Percentiles rank a stretch among this genome's conserved stretches.
Evolutionary conservation across 2,329 filamentous ascomycete species (phyloP).

Genomic region (Colletotrichum trifolii): DNA sequence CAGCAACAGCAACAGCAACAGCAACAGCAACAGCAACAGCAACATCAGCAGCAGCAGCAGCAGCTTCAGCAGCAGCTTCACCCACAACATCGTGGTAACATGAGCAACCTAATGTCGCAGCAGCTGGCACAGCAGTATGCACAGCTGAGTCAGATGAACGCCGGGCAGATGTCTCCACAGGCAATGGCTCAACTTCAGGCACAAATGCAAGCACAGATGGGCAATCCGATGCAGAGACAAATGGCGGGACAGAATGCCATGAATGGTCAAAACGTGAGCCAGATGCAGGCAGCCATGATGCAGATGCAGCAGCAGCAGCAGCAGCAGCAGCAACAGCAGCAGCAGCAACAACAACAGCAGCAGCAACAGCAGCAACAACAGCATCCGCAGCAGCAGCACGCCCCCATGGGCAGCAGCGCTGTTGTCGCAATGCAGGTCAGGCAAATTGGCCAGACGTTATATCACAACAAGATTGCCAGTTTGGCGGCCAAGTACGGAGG

Average conservation of each 20-base stretch:
- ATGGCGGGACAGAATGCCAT: constrained; percentile 53
- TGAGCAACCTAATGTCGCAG: constrained; percentile 55
- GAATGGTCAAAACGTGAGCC: constrained; percentile 49
- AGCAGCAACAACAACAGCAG: too few species aligned
- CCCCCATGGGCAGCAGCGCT: constrained; percentile 46
- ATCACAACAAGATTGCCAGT: constrained; percentile 49
- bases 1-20: constrained; percentile 50
- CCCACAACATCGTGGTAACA: constrained; percentile 43
- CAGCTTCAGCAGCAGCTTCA: constrained; percentile 46
- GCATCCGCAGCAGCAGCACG: too few species aligned
- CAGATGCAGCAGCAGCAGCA: constrained; percentile 47
- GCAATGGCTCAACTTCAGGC: constrained; percentile 49
- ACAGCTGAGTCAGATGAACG: constrained; percentile 49
- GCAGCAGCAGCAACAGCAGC: too few species aligned
- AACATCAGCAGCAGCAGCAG: constrained; percentile 46
- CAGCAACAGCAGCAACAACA: too few species aligned
- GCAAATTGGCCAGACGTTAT: constrained; percentile 51
- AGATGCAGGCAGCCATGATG: constrained; percentile 55
- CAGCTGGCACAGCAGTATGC: constrained; percentile 57
- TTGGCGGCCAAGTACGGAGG: constrained; percentile 53
- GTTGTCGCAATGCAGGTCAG: constrained; percentile 45
- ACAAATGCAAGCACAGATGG: constrained; percentile 48
- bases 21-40: constrained; percentile 46
- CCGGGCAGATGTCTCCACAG: constrained; percentile 49
- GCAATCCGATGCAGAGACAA: constrained; percentile 52